phyloP scores from a whole-genome alignment of 305 asterid genomes.

The Galium porrigens region DNA sequence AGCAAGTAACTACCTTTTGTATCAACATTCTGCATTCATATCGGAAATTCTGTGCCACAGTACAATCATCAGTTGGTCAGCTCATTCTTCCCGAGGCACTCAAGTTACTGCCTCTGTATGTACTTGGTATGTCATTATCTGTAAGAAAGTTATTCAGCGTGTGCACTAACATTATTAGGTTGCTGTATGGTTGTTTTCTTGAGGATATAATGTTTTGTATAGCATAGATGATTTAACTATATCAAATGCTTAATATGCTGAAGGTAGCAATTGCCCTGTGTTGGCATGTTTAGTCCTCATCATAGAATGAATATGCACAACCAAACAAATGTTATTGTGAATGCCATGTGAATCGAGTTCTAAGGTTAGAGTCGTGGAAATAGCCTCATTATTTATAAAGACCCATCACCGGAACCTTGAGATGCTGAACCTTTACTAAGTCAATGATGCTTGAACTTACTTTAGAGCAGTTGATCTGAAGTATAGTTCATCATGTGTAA shows the following conservation, averaged over 20 bases:
- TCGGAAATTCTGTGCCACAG: conserved; percentile 73
- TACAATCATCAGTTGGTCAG: conserved; percentile 56
- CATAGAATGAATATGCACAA: background rate
- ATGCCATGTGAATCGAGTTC: too few relatives aligned
- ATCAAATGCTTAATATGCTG: background rate
- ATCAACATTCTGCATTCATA: conserved; percentile 63
- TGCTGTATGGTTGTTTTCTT: too few relatives aligned
- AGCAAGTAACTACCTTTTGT: conserved; percentile 60
- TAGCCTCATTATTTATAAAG: background rate
- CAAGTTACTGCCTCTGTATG: conserved; percentile 63
- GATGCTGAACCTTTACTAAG: background rate
- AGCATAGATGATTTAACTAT: background rate
- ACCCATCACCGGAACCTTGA: background rate
- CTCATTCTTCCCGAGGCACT: conserved; percentile 84
- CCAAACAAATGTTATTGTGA: background rate
- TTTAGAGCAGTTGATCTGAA: background rate
- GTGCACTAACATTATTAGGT: background rate
- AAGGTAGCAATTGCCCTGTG: background rate
- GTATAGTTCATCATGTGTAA: background rate
- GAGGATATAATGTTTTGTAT: background rate
- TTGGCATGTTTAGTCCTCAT: background rate
- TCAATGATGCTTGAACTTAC: background rate
- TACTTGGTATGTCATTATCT: conserved; percentile 50
- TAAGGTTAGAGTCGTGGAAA: too few relatives aligned
- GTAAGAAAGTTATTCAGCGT: too few relatives aligned